phyloP scores from a whole-genome alignment of 768 basidiomycete genomes.

The Mycena belliarum region DNA sequence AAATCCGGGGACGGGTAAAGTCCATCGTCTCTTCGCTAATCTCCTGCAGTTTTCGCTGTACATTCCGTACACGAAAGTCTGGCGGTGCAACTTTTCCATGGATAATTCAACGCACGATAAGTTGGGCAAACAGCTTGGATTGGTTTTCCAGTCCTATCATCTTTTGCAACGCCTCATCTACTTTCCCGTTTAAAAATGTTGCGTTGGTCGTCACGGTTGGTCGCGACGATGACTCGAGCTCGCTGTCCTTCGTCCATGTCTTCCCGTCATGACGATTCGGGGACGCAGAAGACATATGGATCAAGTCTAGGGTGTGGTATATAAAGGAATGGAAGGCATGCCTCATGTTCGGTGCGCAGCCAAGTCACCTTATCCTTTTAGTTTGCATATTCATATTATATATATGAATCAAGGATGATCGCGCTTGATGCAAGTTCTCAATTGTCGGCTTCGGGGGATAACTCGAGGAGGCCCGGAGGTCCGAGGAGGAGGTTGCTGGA shows the following conservation, averaged over 20 bases:
- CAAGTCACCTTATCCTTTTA: too few relatives aligned
- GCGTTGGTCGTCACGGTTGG: background rate
- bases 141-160: background rate
- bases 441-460: too few relatives aligned
- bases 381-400: too few relatives aligned
- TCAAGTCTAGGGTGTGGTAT: too few relatives aligned
- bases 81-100: background rate
- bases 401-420: slow-evolving; percentile 75
- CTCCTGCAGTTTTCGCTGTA: background rate
- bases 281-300: too few relatives aligned
- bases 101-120: slow-evolving; percentile 2
- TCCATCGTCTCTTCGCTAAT: slow-evolving; percentile 6
- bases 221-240: background rate
- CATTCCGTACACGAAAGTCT: background rate
- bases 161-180: slow-evolving; percentile 6
- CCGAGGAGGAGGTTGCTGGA: too few relatives aligned
- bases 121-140: background rate
- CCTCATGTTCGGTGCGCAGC: too few relatives aligned
- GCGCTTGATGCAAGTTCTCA: slow-evolving; percentile 25
- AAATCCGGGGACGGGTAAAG: slow-evolving; percentile 6
- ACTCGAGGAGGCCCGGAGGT: too few relatives aligned
- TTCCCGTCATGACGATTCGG: too few relatives aligned
- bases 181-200: background rate
- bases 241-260: too few relatives aligned
- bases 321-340: too few relatives aligned